Percentiles rank a stretch among this genome's conserved stretches.
These are phyloP conservation scores for Penicillium sp. DNA, from an alignment of 2,329 filamentous ascomycete genomes.

Conservation along the genomic window DNA sequence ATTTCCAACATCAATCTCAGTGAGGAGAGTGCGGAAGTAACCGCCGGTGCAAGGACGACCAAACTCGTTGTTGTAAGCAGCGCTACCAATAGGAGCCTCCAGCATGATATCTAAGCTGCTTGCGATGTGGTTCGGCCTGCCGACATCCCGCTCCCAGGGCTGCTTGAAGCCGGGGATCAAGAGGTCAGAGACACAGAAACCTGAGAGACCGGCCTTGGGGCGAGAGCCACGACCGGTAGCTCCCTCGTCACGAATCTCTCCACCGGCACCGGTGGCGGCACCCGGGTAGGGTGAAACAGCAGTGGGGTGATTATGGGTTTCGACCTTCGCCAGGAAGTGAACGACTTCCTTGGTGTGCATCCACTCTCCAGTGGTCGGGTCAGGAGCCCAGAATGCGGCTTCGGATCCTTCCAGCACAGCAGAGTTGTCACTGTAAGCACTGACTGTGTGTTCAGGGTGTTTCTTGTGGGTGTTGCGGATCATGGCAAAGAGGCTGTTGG, in stretches of 20 bases:
- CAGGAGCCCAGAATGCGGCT: conserved; percentile 81
- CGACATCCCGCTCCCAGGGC: conserved; percentile 90
- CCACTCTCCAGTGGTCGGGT: conserved; percentile 84
- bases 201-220: conserved; percentile 86
- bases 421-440: conserved; percentile 96
- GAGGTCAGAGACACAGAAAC: conserved; percentile 94
- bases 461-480: conserved; percentile 90
- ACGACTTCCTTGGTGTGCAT: conserved; percentile 80
- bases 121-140: conserved; percentile 86
- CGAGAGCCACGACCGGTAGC: conserved; percentile 89
- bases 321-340: conserved; percentile 88
- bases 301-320: conserved; percentile 97
- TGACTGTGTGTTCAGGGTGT: conserved; percentile 77
- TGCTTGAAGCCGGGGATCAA: conserved; percentile 78
- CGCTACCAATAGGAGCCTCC: conserved; percentile 91
- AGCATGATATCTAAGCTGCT: conserved; percentile 97
- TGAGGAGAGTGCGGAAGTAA: conserved; percentile 87
- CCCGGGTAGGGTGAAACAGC: conserved; percentile 92
- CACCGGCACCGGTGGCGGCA: conserved; percentile 91
- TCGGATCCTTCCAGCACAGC: conserved; percentile 78
- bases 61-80: conserved; percentile 97
- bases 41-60: conserved; percentile 84
- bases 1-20: conserved; percentile 61
- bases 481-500: conserved; percentile 86
- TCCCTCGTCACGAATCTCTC: conserved; percentile 93